Evolutionary conservation across 306 rosid species (phyloP), one percentile per base, ranked within the genome.

Genomic region (Vicia sativa): DNA sequence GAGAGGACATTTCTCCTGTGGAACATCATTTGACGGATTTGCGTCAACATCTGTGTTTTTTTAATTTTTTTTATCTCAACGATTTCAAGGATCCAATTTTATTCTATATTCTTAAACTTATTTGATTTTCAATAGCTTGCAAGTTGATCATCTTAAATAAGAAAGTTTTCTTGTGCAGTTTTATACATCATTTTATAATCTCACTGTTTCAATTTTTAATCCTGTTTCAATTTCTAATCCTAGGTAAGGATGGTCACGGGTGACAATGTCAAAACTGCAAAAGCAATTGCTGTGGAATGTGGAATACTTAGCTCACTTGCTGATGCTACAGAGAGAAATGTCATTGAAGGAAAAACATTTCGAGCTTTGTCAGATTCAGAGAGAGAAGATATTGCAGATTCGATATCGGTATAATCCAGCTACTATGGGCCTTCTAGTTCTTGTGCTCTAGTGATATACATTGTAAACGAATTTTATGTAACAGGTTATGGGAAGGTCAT

Each of bases 231-330:
- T 60, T 66, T 73, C 23, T 65, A 37, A 26, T 71, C 7, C 4
- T 48, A 95, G 99, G 99, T 95, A n/a, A 88, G 83, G 56, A 95
- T 95, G 99, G 88, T 95, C 65, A 95, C 99, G 0, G 99, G 99
- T 62, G 99, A 95, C 81, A 90, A 95, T 77, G 76, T 95, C 35
- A 89, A 88, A 68, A 95, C 97, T 76, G 97, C 99, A 13, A 88
- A 77, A 83, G 97, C 99, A 54, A 90, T 95, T 67, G 99, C 97
- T 12, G 63, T 87, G 72, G 99, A 95, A 75, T 90, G 97, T 74
- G 97, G 99, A 75, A 95, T 95, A 78, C 95, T 90, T 55, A 26
- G 9, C 62, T 77, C 91, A 37, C 74, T 57, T 67, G 83, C 79
- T 23, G 85, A 85, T 19, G 95, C 90, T 44, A 68, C 68, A 0